Percentiles rank a stretch among this genome's conserved stretches.
Conservation (phyloP, 2,329 filamentous ascomycete species). For the Colletotrichum sp. region DNA sequence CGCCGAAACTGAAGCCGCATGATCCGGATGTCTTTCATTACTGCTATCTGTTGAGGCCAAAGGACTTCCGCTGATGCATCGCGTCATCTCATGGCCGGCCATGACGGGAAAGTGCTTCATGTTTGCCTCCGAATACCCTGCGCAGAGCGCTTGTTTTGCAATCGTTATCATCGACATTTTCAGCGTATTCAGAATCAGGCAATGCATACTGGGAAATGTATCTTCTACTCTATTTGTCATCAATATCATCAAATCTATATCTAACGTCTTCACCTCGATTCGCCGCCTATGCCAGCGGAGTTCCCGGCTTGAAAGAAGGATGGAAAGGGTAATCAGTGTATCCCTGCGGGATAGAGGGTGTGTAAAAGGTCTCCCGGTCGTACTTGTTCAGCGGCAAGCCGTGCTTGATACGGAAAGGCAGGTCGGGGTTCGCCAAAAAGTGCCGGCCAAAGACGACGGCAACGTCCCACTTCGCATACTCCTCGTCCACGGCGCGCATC, state of each 20-base stretch:
- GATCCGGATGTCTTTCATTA: constrained; percentile 53
- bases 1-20: constrained; percentile 40
- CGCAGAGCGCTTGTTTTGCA: not conserved
- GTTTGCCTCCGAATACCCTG: not conserved
- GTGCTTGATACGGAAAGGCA: constrained; percentile 29
- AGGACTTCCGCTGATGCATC: not conserved
- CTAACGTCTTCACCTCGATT: not conserved
- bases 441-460: constrained; percentile 36
- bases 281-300: not conserved
- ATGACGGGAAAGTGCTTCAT: not conserved
- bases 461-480: constrained; percentile 32
- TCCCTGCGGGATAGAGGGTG: constrained; percentile 8
- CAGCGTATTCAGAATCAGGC: not conserved
- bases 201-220: not conserved
- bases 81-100: not conserved
- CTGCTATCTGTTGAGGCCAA: constrained; percentile 48
- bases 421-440: constrained; percentile 36
- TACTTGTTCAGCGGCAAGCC: constrained; percentile 29
- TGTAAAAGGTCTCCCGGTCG: constrained; percentile 32
- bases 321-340: constrained; percentile 33
- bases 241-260: not conserved
- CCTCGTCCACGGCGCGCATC: constrained; percentile 29
- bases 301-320: constrained; percentile 3
- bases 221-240: not conserved
- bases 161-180: not conserved